Evolutionary conservation across 2,329 filamentous ascomycete genomes (phyloP), one percentile per base, ranked within the genome.

Genomic region (Kalmusia sp.): DNA sequence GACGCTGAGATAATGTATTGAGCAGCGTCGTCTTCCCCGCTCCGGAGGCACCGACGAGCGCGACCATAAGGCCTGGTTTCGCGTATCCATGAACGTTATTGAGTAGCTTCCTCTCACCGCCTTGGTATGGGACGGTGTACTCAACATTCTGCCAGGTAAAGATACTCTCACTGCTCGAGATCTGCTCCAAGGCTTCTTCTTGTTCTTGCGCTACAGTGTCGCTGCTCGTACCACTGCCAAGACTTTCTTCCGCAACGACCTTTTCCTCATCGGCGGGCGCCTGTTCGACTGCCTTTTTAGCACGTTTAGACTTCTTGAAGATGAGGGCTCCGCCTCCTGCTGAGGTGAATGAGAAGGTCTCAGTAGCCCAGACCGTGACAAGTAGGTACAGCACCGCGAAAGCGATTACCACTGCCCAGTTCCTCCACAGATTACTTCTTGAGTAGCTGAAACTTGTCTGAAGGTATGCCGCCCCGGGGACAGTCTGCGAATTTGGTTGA

Each of bases 1-100:
- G 87, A 2, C 91, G 84, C 65, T 93, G 89, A 0, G 90, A 87
- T 2, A 90, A 75, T 0, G 89, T 91, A 71, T 95, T 92, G 15
- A 96, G 80, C 0, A 96, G 77, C 0, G 91, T 95, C 0, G 90
- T 93, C 76, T 96, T 96, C 11, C 91, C 92, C 7, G 92, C 91
- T 1, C 88, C 88, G 0, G 88, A 91, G 1, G 89, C 89, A 49
- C 92, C 92, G 80, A 95, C 91, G 1, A 96, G 78, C 0, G 91
- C 91, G 37, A 91, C 86, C 83, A 96, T 87, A 15, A 89, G 76
- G 15, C 91, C 91, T 1, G 91, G 91, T 65, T 92, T 92, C 1
- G 87, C 90, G 61, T 90, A 93, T 1, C 91, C 91, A 52, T 81
- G 87, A 54, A 95, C 84, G 4, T 86, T 81, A 64, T 90, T 88